Evolutionary conservation across 148 eudicot species (phyloP).

Genomic region (Mesembryanthemum crystallinum): DNA sequence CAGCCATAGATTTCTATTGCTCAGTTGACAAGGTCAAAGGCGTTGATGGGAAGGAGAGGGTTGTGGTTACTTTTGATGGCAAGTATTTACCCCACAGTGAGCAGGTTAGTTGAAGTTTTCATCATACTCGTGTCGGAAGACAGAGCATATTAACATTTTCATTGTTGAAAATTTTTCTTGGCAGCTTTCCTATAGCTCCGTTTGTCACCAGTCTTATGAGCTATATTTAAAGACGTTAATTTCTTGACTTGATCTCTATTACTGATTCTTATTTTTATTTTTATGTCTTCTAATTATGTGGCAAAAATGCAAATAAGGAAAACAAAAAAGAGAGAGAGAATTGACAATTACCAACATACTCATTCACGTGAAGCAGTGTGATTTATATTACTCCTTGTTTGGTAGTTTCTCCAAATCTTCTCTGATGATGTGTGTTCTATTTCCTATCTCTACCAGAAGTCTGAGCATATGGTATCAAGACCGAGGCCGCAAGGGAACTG

Average conservation of each 20-base stretch:
- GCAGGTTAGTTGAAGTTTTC: conserved; percentile 55
- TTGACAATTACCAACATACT: neutral
- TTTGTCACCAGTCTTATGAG: neutral
- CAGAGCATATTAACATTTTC: neutral
- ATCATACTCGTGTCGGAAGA: conserved; percentile 1
- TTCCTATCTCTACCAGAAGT: conserved; percentile 41
- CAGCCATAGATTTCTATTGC: conserved; percentile 93
- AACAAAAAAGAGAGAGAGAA: no score
- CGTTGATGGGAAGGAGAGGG: conserved; percentile 90
- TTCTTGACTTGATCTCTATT: no score
- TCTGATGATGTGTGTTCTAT: neutral
- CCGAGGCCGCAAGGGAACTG: conserved; percentile 24
- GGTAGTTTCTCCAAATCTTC: neutral
- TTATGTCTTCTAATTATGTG: no score
- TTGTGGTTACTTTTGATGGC: conserved; percentile 80
- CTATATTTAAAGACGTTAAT: no score
- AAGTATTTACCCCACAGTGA: conserved; percentile 80
- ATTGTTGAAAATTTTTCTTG: neutral
- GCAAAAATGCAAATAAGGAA: no score
- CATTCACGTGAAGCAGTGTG: neutral
- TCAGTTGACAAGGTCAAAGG: conserved; percentile 96
- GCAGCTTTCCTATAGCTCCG: neutral
- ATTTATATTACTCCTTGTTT: neutral
- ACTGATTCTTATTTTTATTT: no score
- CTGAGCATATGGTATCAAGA: conserved; percentile 79